phyloP scores from a whole-genome alignment of 495 filamentous ascomycete genomes.

The Daldinia grandis region DNA sequence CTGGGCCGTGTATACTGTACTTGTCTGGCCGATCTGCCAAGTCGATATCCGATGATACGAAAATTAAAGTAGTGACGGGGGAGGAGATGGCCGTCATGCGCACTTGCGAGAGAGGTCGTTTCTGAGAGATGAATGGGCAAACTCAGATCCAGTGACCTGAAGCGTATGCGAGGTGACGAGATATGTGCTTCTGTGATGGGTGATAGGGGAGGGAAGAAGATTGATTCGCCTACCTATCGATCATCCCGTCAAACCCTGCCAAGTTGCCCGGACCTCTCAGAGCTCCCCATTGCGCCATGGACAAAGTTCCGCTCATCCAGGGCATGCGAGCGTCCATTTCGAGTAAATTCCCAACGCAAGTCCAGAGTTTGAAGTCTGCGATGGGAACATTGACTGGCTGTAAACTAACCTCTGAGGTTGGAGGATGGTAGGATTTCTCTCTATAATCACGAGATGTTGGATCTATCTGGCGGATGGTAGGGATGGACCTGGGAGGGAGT shows the following conservation, averaged over 20 bases:
- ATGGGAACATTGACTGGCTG: slow-evolving; percentile 69
- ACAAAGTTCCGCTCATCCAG: slow-evolving; percentile 77
- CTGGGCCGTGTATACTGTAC: slow-evolving; percentile 19
- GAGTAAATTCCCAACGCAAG: slow-evolving; percentile 72
- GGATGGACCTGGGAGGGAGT: slow-evolving; percentile 51
- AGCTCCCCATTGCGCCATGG: slow-evolving; percentile 75
- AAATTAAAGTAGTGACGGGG: slow-evolving; percentile 32
- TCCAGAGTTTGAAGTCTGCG: slow-evolving; percentile 75
- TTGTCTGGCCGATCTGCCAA: slow-evolving; percentile 27
- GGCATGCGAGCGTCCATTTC: slow-evolving; percentile 82
- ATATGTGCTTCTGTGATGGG: slow-evolving; percentile 24
- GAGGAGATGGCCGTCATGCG: slow-evolving; percentile 41
- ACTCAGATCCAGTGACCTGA: slow-evolving; percentile 52
- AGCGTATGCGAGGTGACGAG: slow-evolving; percentile 52
- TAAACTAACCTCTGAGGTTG: slow-evolving; percentile 4
- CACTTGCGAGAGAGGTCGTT: slow-evolving; percentile 49
- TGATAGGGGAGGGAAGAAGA: slow-evolving; percentile 35
- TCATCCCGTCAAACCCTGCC: slow-evolving; percentile 74
- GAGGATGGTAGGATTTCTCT: slow-evolving; percentile 23
- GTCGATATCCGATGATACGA: slow-evolving; percentile 31
- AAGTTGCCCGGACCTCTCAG: slow-evolving; percentile 76
- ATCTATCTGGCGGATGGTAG: slow-evolving; percentile 18
- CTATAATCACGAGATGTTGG: slow-evolving; percentile 17
- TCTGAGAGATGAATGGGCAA: slow-evolving; percentile 46
- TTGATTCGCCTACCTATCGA: slow-evolving; percentile 82